Evolutionary conservation across 768 basidiomycete genomes (phyloP).

Genomic region (Bullera alba): DNA sequence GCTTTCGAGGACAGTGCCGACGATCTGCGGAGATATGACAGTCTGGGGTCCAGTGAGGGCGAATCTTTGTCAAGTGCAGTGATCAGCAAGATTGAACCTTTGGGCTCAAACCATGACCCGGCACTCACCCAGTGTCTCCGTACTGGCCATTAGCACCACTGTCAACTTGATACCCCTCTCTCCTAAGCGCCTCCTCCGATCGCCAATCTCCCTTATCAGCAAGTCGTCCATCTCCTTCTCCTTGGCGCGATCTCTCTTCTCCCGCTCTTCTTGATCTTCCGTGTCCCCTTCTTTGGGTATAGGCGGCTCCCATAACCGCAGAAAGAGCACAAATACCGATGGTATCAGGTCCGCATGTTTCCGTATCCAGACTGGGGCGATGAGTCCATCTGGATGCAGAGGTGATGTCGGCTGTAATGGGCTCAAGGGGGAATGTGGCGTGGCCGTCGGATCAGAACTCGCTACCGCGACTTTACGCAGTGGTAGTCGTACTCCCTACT

Average conservation of each 20-base stretch:
- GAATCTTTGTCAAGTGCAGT: constrained; percentile 78
- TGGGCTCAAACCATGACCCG: background rate
- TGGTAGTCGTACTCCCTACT: constrained; percentile 70
- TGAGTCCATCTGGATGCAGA: constrained; percentile 85
- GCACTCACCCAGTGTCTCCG: constrained; percentile 70
- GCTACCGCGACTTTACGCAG: constrained; percentile 65
- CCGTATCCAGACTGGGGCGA: constrained; percentile 95
- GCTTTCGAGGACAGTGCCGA: constrained; percentile 86
- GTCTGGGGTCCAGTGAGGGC: constrained; percentile 67
- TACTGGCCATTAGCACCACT: constrained; percentile 83
- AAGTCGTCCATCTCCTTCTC: constrained; percentile 68
- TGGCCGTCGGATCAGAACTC: constrained; percentile 34
- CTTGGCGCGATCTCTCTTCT: constrained; percentile 46
- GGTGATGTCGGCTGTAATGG: constrained; percentile 84
- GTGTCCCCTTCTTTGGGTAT: constrained; percentile 49
- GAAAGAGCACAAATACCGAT: constrained; percentile 85
- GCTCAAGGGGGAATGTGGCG: constrained; percentile 81
- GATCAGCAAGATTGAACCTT: background rate
- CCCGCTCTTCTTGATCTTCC: constrained; percentile 12
- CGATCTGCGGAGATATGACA: constrained; percentile 80
- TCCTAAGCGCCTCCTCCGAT: constrained; percentile 66
- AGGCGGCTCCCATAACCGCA: constrained; percentile 67
- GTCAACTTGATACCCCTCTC: constrained; percentile 91
- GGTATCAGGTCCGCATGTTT: constrained; percentile 90
- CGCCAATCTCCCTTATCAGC: constrained; percentile 69